These are phyloP conservation scores for Leccinellum albellum DNA, from an alignment of 768 basidiomycete species.

Conservation along the genomic window DNA sequence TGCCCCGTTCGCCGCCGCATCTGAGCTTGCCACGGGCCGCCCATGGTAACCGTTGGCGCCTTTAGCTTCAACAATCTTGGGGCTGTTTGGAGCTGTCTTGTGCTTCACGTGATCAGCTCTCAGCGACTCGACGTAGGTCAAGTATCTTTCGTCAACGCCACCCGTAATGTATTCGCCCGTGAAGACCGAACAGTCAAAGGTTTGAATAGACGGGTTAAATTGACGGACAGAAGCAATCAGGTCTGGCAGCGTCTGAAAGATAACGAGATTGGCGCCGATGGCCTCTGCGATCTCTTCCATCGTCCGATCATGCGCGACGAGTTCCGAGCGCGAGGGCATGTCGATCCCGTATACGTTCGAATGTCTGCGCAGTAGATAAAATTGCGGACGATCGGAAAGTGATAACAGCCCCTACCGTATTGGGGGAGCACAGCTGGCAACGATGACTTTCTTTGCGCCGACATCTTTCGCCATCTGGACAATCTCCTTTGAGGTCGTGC, in stretches of 20 bases:
- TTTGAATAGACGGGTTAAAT: slow-evolving; percentile 70
- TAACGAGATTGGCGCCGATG: slow-evolving; percentile 93
- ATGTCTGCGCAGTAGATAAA: slow-evolving; percentile 41
- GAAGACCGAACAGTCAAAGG: slow-evolving; percentile 97
- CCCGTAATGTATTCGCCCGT: slow-evolving; percentile 97
- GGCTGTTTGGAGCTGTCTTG: slow-evolving; percentile 37
- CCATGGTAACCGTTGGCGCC: slow-evolving; percentile 22
- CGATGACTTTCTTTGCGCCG: slow-evolving; percentile 91
- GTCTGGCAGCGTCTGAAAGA: slow-evolving; percentile 91
- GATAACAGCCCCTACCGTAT: slow-evolving; percentile 57
- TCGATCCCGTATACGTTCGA: slow-evolving; percentile 99
- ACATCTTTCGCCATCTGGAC: slow-evolving; percentile 99
- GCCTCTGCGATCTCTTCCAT: slow-evolving; percentile 66
- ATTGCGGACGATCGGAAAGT: neutral
- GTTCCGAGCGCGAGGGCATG: slow-evolving; percentile 94
- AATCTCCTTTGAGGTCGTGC: slow-evolving; percentile 98
- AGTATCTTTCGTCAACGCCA: slow-evolving; percentile 80
- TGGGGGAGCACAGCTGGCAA: slow-evolving; percentile 96
- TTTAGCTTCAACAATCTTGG: slow-evolving; percentile 36
- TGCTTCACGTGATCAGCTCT: slow-evolving; percentile 80
- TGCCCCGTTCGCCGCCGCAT: slow-evolving; percentile 52
- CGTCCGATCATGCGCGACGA: slow-evolving; percentile 81
- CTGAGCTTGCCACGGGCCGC: slow-evolving; percentile 29
- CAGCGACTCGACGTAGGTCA: slow-evolving; percentile 66
- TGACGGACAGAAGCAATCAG: slow-evolving; percentile 82